Percentiles rank a stretch among this genome's conserved stretches.
Evolutionary conservation across 1,284 basidiomycete genomes (phyloP).

Genomic region (Cutaneotrichosporon sp.): DNA sequence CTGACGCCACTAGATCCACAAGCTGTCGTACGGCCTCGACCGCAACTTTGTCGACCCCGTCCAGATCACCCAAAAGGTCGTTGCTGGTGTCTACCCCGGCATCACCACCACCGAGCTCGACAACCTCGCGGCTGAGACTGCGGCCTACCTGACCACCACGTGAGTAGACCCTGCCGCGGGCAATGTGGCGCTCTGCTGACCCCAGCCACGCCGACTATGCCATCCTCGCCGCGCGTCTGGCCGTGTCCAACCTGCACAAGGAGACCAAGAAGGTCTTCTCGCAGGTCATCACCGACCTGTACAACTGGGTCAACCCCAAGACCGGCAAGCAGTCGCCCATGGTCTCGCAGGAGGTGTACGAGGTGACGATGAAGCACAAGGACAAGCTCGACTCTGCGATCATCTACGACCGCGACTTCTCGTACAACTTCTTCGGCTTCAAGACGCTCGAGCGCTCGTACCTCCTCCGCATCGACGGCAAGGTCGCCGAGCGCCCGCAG

Average conservation of each 20-base stretch:
- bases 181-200: slow-evolving; percentile 69
- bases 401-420: slow-evolving; percentile 98
- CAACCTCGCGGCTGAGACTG: slow-evolving; percentile 94
- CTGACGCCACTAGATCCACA: slow-evolving; percentile 66
- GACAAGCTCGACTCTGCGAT: slow-evolving; percentile 87
- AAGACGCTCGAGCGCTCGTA: slow-evolving; percentile 99
- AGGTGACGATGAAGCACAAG: slow-evolving; percentile 79
- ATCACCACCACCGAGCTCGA: slow-evolving; percentile 94
- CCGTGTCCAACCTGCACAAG: slow-evolving; percentile 98
- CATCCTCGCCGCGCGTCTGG: slow-evolving; percentile 87
- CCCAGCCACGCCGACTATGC: slow-evolving; percentile 90
- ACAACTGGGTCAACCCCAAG: slow-evolving; percentile 96
- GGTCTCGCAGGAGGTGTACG: slow-evolving; percentile 88
- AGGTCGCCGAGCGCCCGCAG: slow-evolving; percentile 95
- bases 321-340: slow-evolving; percentile 83
- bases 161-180: slow-evolving; percentile 53
- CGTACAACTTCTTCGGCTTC: slow-evolving; percentile 97
- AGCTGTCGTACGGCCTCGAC: slow-evolving; percentile 97
- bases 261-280: slow-evolving; percentile 98
- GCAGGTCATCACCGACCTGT: slow-evolving; percentile 85
- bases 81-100: slow-evolving; percentile 90
- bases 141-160: slow-evolving; percentile 88
- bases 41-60: slow-evolving; percentile 90
- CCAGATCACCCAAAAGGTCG: slow-evolving; percentile 94
- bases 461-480: slow-evolving; percentile 89